phyloP scores from a whole-genome alignment of 2,329 filamentous ascomycete genomes.

The Epicoccum sorghinum region DNA sequence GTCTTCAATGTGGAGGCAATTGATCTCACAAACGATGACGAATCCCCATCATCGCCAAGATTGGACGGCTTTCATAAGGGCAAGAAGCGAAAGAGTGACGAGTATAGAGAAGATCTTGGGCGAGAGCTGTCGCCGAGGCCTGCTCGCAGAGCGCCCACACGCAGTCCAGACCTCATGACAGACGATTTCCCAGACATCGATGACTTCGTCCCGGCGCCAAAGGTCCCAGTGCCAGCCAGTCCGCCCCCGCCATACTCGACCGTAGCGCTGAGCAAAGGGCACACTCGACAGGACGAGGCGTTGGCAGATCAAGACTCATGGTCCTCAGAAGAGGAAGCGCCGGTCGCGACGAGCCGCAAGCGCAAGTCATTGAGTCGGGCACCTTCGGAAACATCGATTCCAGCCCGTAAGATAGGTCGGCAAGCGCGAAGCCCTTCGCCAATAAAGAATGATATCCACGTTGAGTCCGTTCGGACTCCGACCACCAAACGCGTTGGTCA shows the following conservation, averaged over 20 bases:
- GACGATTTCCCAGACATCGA: conserved; percentile 50
- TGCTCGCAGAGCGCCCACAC: conserved; percentile 14
- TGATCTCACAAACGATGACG: conserved; percentile 44
- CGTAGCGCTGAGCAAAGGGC: conserved; percentile 27
- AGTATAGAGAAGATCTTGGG: conserved; percentile 42
- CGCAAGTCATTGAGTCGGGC: conserved; percentile 40
- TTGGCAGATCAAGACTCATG: conserved; percentile 14
- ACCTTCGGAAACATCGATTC: conserved; percentile 32
- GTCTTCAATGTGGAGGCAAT: conserved; percentile 41
- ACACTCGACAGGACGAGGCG: not conserved
- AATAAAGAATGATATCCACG: conserved; percentile 5
- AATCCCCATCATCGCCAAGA: conserved; percentile 25
- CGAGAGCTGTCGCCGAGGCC: conserved; percentile 26
- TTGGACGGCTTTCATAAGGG: conserved; percentile 24
- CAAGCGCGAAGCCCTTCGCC: conserved; percentile 31
- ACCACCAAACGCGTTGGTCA: conserved; percentile 24
- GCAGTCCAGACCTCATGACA: conserved; percentile 23
- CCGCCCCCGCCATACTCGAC: conserved; percentile 55
- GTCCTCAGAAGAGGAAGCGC: conserved; percentile 24
- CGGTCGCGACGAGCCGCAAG: conserved; percentile 28
- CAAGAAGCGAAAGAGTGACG: conserved; percentile 56
- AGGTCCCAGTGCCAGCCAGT: conserved; percentile 26
- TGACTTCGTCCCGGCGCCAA: conserved; percentile 31
- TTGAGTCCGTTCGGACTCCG: conserved; percentile 16
- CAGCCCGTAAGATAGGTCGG: conserved; percentile 39